A percentile compares a stretch with the other conserved stretches of the same genome.
These are phyloP conservation scores for Aspergillus sp. DNA, from an alignment of 2,329 filamentous ascomycete species.

Conservation along the genomic window DNA sequence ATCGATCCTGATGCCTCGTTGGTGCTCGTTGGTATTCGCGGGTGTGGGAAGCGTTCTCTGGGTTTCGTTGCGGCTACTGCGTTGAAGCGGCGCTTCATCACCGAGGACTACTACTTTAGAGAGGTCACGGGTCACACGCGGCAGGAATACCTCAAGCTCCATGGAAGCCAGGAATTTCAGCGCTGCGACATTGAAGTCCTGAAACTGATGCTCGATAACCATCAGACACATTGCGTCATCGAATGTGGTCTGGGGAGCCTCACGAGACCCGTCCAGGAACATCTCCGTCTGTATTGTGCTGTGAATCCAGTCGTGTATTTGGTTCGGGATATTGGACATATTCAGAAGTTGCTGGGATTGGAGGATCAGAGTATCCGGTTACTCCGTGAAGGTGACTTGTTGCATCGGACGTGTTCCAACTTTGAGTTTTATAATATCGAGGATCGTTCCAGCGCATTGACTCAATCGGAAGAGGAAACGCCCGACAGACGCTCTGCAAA, in stretches of 20 bases:
- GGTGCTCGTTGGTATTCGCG: slow-evolving; percentile 36
- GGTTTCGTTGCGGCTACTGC: slow-evolving; percentile 38
- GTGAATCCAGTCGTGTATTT: slow-evolving; percentile 37
- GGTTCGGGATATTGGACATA: slow-evolving; percentile 33
- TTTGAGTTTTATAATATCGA: slow-evolving; percentile 43
- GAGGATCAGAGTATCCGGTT: slow-evolving; percentile 37
- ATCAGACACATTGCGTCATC: slow-evolving; percentile 34
- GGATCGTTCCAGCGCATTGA: slow-evolving; percentile 28
- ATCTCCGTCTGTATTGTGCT: slow-evolving; percentile 29
- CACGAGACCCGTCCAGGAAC: slow-evolving; percentile 34
- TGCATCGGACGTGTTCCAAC: slow-evolving; percentile 41
- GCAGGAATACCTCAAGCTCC: slow-evolving; percentile 33
- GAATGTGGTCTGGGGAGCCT: slow-evolving; percentile 38
- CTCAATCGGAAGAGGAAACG: slow-evolving; percentile 23
- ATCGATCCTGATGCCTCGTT: slow-evolving; percentile 34
- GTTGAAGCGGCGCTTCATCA: slow-evolving; percentile 36
- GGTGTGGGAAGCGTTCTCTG: slow-evolving; percentile 37
- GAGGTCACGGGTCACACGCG: slow-evolving; percentile 34
- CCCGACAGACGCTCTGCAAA: slow-evolving; percentile 39
- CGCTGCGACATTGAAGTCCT: slow-evolving; percentile 35
- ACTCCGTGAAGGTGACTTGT: slow-evolving; percentile 37
- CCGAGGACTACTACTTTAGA: slow-evolving; percentile 39
- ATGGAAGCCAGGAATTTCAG: slow-evolving; percentile 37
- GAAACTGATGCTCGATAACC: slow-evolving; percentile 38
- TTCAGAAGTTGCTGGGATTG: slow-evolving; percentile 36